Conservation (phyloP, 768 basidiomycete species). For the Albatrellus ellisii region DNA sequence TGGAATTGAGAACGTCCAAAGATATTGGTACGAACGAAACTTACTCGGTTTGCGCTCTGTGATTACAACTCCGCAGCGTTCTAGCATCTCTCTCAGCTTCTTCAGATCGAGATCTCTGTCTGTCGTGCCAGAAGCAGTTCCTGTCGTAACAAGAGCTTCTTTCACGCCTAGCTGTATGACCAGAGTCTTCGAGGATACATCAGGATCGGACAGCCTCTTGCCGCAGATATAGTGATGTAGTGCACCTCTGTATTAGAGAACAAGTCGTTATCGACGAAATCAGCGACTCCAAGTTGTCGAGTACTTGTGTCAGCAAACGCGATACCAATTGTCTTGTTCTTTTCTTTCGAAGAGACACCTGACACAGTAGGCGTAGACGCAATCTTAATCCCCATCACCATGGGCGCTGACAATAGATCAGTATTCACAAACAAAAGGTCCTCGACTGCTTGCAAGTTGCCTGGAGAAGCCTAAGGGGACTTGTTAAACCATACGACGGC, state of each 20-base stretch:
- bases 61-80: conserved; percentile 81
- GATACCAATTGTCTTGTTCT: conserved; percentile 63
- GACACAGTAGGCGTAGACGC: conserved; percentile 35
- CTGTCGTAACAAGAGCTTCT: conserved; percentile 76
- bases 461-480: conserved; percentile 48
- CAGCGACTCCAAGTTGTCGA: conserved; percentile 76
- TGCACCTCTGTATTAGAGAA: conserved; percentile 90
- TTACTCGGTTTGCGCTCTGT: conserved; percentile 82
- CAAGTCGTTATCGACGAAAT: conserved; percentile 89
- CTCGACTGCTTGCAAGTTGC: conserved; percentile 46
- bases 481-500: background rate
- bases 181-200: conserved; percentile 51
- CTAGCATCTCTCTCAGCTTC: conserved; percentile 76
- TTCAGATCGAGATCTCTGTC: conserved; percentile 81
- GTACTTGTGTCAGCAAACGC: conserved; percentile 88
- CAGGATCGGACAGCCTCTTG: background rate
- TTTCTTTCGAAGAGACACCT: conserved; percentile 32
- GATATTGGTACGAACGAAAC: conserved; percentile 15
- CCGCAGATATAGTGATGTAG: background rate
- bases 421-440: conserved; percentile 61
- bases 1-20: background rate
- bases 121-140: conserved; percentile 57
- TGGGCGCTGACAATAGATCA: conserved; percentile 72
- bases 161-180: conserved; percentile 96
- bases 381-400: conserved; percentile 82